These are phyloP conservation scores for Pisolithus thermaeus DNA, from an alignment of 1,284 basidiomycete genomes.

Conservation along the genomic window DNA sequence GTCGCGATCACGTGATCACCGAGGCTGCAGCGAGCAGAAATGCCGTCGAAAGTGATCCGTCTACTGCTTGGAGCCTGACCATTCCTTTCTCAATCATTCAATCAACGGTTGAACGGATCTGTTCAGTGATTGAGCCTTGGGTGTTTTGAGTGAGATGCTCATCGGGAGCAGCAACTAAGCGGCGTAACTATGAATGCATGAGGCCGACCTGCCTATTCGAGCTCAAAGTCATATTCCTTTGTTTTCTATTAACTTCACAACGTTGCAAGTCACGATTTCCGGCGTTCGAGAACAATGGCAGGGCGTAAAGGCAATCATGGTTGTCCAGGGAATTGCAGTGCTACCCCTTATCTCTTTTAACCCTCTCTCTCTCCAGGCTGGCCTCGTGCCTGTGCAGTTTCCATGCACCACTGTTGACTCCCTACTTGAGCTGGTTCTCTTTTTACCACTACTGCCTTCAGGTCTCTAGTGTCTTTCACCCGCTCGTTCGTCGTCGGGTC, in stretches of 20 bases:
- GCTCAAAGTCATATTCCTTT: background rate
- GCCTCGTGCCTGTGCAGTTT: background rate
- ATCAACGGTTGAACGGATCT: no score
- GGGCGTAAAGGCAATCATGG: background rate
- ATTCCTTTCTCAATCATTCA: no score
- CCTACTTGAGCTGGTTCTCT: background rate
- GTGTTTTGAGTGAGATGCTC: no score
- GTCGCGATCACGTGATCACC: no score
- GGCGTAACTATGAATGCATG: no score
- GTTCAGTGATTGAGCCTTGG: no score
- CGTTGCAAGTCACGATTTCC: background rate
- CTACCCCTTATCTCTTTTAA: background rate
- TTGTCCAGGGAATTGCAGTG: background rate
- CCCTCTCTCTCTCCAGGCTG: background rate
- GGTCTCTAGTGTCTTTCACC: background rate
- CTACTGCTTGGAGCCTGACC: no score
- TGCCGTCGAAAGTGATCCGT: no score
- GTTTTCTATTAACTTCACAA: background rate
- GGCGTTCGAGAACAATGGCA: conserved; percentile 4
- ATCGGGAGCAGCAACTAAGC: no score
- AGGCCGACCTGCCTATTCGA: background rate
- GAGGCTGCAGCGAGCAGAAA: no score
- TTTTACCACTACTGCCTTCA: background rate
- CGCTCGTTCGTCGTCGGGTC: background rate
- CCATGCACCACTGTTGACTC: background rate